Evolutionary conservation across 441 rosid species (phyloP).

Genomic region (Eugenia klotzschiana): DNA sequence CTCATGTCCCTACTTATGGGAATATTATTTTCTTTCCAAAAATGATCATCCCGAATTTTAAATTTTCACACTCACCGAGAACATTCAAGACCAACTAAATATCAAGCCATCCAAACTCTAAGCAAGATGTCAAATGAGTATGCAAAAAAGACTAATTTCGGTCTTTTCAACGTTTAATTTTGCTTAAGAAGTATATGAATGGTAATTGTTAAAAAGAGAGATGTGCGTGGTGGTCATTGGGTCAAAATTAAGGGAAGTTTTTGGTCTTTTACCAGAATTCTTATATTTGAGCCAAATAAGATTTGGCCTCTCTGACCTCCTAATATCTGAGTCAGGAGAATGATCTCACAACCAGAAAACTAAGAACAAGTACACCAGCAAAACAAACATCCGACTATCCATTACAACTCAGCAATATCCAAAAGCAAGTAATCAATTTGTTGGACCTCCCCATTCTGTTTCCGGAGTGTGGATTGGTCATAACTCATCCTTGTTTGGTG

Average conservation of each 20-base stretch:
- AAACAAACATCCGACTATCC: background rate
- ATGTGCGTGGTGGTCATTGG: background rate
- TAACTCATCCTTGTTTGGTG: conserved; percentile 30
- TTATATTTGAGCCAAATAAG: background rate
- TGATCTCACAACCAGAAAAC: background rate
- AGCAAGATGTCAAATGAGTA: background rate
- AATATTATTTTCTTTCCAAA: background rate
- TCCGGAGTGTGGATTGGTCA: conserved; percentile 4
- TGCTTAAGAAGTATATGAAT: background rate
- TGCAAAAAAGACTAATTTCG: background rate
- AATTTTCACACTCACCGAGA: background rate
- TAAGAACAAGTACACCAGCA: background rate
- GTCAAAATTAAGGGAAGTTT: background rate
- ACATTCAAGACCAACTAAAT: background rate
- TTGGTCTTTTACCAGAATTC: background rate
- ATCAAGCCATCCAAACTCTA: background rate
- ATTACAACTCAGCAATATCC: background rate
- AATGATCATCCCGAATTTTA: background rate
- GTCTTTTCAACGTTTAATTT: background rate
- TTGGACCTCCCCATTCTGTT: background rate
- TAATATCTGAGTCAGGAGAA: background rate
- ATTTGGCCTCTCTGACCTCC: background rate
- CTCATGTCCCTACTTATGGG: background rate
- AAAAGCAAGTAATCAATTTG: background rate
- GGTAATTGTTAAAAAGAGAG: background rate